Evolutionary conservation across 768 basidiomycete genomes (phyloP).

Genomic region (Phlebiopsis flavidoalba): DNA sequence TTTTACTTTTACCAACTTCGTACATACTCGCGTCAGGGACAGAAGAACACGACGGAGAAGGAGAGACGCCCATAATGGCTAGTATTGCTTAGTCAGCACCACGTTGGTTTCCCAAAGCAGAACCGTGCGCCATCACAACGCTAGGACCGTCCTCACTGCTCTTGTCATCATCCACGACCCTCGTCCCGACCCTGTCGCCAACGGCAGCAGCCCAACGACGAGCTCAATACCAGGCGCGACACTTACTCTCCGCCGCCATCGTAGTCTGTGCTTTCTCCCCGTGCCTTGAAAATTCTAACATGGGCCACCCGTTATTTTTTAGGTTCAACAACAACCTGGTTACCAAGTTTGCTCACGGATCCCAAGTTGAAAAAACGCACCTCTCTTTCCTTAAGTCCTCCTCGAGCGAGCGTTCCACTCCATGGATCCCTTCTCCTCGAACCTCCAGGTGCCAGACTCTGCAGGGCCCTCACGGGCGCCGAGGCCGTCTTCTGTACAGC

Average conservation of each 20-base stretch:
- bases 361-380: slow-evolving; percentile 5
- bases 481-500: slow-evolving; percentile 58
- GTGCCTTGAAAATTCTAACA: background rate
- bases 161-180: slow-evolving; percentile 4
- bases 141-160: background rate
- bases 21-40: background rate
- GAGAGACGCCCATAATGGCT: background rate
- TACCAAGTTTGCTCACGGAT: slow-evolving; percentile 4
- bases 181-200: background rate
- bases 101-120: slow-evolving; percentile 1
- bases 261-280: background rate
- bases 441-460: slow-evolving; percentile 42
- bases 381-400: background rate
- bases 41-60: background rate
- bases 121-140: slow-evolving; percentile 5
- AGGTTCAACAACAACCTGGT: slow-evolving; percentile 7
- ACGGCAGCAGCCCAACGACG: background rate
- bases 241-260: background rate
- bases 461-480: slow-evolving; percentile 40
- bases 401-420: background rate
- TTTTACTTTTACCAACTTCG: too few relatives aligned
- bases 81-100: slow-evolving; percentile 1
- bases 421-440: slow-evolving; percentile 26
- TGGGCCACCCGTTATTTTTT: background rate
- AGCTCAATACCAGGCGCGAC: background rate